phyloP scores from a whole-genome alignment of 495 filamentous ascomycete genomes.

The Hypoxylon cercidicola region DNA sequence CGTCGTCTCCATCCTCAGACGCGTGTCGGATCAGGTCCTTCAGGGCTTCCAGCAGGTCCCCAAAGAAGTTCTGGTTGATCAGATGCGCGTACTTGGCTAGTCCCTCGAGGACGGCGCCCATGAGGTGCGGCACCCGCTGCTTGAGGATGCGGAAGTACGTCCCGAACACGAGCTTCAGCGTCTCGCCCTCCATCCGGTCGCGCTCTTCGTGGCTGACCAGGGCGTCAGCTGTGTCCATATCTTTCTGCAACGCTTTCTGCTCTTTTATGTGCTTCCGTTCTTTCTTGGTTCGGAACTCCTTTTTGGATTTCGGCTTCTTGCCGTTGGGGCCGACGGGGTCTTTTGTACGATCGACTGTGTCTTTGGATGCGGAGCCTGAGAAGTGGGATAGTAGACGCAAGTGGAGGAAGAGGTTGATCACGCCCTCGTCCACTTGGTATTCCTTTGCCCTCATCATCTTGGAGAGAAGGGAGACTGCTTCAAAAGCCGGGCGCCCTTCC shows the following conservation, averaged over 20 bases:
- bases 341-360: slow-evolving; percentile 70
- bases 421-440: slow-evolving; percentile 82
- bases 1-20: slow-evolving; percentile 52
- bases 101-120: slow-evolving; percentile 94
- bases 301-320: slow-evolving; percentile 78
- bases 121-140: slow-evolving; percentile 76
- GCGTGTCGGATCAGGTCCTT: slow-evolving; percentile 84
- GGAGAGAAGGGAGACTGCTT: slow-evolving; percentile 83
- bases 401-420: slow-evolving; percentile 91
- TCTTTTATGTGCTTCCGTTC: slow-evolving; percentile 75
- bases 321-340: slow-evolving; percentile 52
- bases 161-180: slow-evolving; percentile 92
- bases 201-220: slow-evolving; percentile 89
- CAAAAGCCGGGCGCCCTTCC: slow-evolving; percentile 86
- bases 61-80: slow-evolving; percentile 98
- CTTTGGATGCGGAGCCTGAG: slow-evolving; percentile 78
- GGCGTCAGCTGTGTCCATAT: slow-evolving; percentile 92
- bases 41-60: slow-evolving; percentile 90
- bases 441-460: slow-evolving; percentile 93
- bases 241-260: slow-evolving; percentile 86
- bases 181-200: slow-evolving; percentile 92
- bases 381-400: slow-evolving; percentile 90
- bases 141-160: slow-evolving; percentile 95
- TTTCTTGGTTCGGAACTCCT: slow-evolving; percentile 61
- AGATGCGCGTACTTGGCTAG: slow-evolving; percentile 90